A percentile compares a stretch with the other conserved stretches of the same genome.
phyloP scores from a whole-genome alignment of 2,329 filamentous ascomycete genomes.

The Ophiostoma novo-ulmi region DNA sequence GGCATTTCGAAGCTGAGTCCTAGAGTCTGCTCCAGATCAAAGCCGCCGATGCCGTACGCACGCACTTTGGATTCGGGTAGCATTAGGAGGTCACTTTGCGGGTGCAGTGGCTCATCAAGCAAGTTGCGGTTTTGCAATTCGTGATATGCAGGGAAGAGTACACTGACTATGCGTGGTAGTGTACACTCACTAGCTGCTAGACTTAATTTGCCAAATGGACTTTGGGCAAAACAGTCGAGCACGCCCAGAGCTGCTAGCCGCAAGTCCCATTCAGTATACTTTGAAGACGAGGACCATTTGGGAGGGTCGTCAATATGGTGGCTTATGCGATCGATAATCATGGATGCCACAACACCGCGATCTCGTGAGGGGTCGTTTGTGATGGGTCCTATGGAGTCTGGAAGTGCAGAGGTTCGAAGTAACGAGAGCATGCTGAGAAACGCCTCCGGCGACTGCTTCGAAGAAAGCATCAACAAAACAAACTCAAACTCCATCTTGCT shows the following conservation, averaged over 20 bases:
- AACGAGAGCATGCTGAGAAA: conserved; percentile 61
- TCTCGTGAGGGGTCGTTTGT: conserved; percentile 39
- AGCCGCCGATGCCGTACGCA: conserved; percentile 26
- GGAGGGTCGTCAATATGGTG: conserved; percentile 56
- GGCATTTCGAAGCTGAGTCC: background rate
- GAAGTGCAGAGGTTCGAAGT: conserved; percentile 60
- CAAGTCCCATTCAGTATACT: conserved; percentile 40
- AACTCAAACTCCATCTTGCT: conserved; percentile 60
- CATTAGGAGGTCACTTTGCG: background rate
- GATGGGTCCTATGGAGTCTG: conserved; percentile 63
- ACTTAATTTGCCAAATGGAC: conserved; percentile 57
- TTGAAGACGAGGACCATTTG: conserved; percentile 35
- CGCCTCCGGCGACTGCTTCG: conserved; percentile 59
- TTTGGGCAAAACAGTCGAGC: conserved; percentile 55
- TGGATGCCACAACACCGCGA: conserved; percentile 40
- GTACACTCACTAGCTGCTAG: conserved; percentile 64
- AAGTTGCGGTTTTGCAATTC: conserved; percentile 24
- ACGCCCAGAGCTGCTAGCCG: conserved; percentile 48
- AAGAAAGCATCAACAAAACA: conserved; percentile 61
- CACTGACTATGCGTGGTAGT: conserved; percentile 63
- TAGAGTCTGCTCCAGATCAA: conserved; percentile 21
- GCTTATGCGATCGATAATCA: conserved; percentile 58
- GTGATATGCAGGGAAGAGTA: conserved; percentile 24
- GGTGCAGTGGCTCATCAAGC: conserved; percentile 21
- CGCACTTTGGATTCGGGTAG: conserved; percentile 18